Evolutionary conservation across 192 early-diverging fungal genomes (phyloP), one percentile per base, ranked within the genome.

Genomic region (Backusella sp.): DNA sequence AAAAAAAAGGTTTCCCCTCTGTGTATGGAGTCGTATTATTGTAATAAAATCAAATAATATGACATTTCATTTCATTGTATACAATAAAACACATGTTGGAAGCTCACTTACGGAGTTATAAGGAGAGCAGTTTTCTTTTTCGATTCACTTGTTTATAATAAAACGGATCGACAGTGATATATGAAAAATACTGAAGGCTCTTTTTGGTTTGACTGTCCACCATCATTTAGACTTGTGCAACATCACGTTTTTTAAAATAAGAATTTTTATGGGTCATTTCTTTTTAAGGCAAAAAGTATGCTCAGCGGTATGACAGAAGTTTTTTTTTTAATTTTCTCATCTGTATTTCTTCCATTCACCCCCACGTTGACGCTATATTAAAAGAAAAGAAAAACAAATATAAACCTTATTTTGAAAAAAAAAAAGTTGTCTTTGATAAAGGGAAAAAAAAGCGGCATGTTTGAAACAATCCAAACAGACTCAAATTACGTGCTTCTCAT

Each of bases 181-280:
- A 9, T 56, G 21, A 56, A 56, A 3, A 6, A 21, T 21, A 56
- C n/a, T 7, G 21, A 26, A 56, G 52, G 15, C n/a, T 53, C n/a
- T 8, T 21, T 53, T 21, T 59, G 23, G 21, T 12, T 62, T 62
- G 56, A 11, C 53, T 56, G 6, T 53, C 53, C 53, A 56, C 53
- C 53, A 56, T 56, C 21, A 56, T 21, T 44, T 56, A 56, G 52
- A 9, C 11, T 26, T 62, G 56, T 62, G 56, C 28, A 62, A 28
- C 26, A 62, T 26, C 26, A 62, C 11, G 56, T 23, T 62, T 49
- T 49, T 49, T 32, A 32, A 19, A 19, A 49, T 49, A 49, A 7
- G 46, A n/a, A 49, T 49, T n/a, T n/a, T n/a, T 62, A 56, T 56
- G 53, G 21, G 56, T 62, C 56, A 28, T 62, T 62, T 62, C 56